phyloP scores from a whole-genome alignment of 2,329 filamentous ascomycete species.

The Diaporthe batatas region DNA sequence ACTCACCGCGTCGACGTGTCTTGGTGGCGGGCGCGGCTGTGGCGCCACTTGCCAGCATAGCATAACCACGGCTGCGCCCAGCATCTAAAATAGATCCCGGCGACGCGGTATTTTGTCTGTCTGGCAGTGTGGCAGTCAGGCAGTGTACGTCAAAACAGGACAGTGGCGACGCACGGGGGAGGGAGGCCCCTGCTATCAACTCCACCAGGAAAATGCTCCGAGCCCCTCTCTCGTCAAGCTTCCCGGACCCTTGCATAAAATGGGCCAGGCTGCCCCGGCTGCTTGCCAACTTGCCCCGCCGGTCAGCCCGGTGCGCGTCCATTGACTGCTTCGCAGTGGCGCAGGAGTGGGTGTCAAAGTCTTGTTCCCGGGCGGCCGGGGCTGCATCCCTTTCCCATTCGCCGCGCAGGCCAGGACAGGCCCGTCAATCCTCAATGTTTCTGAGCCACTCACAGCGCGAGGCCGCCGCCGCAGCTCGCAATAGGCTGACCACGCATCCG shows the following conservation, averaged over 20 bases:
- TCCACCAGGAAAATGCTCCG: slow-evolving; percentile 21
- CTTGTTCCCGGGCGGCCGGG: slow-evolving; percentile 8
- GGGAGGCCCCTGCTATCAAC: background rate
- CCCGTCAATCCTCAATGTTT: background rate
- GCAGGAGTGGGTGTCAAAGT: slow-evolving; percentile 18
- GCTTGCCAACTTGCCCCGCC: too few relatives aligned
- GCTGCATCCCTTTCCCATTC: slow-evolving; percentile 30
- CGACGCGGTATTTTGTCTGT: background rate
- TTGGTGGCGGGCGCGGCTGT: slow-evolving; percentile 25
- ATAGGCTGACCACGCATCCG: slow-evolving; percentile 39
- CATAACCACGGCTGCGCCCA: background rate
- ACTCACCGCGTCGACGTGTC: slow-evolving; percentile 12
- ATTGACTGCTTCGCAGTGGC: slow-evolving; percentile 24
- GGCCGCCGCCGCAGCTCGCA: slow-evolving; percentile 20
- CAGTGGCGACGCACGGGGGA: slow-evolving; percentile 4
- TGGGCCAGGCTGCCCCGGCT: background rate
- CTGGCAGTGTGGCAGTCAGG: too few relatives aligned
- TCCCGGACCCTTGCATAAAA: slow-evolving; percentile 17
- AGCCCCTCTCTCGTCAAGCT: slow-evolving; percentile 5
- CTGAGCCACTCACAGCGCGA: slow-evolving; percentile 35
- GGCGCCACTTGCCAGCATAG: slow-evolving; percentile 21
- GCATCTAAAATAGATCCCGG: slow-evolving; percentile 14
- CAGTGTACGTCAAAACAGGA: background rate
- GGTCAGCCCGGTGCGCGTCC: background rate
- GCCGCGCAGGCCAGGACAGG: slow-evolving; percentile 18